Base-by-base conservation (phyloP, 257 asterid species). In the Salvia splendens region DNA sequence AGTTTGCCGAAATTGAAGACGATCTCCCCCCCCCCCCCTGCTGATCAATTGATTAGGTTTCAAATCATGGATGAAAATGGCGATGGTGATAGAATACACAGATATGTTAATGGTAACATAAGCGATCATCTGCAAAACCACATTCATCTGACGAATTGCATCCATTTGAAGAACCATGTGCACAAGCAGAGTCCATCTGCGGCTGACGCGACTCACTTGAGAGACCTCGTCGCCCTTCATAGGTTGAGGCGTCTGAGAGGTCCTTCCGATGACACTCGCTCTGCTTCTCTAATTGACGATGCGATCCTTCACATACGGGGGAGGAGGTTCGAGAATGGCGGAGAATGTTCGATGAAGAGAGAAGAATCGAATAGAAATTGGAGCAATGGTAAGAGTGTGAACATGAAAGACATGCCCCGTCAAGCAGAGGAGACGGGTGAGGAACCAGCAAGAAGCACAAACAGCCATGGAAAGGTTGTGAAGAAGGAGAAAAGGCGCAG, bases 121-220 rank as follows among this genome's bases (percentile, higher is more conserved):
- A 80, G 81, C 53, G 96, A 88, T 62, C 97, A 93, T 75, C 81
- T 93, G 5, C 89, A 91, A 20, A 91, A 83, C 67, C 97, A 94
- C 79, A 83, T 91, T 70, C 97, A 94, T 79, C 72, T 94, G 74
- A 94, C 99, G 5, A 94, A 93, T 64, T 93, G 99, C 81, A 91
- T 94, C 77, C 99, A 94, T 79, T 76, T 91, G 83, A 94, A 92
- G 88, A 89, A 92, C 81, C 96, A 88, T 71, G 83, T 89, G 87
- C 96, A 86, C 59, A 93, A 88, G 82, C 93, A 94, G 32, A 85
- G 93, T 71, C 96, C 97, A 3, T 80, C 82, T 8, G 47, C 86
- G 69, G 74, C 78, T 35, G 89, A 88, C 65, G 74, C 83, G 77
- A 75, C 84, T 42, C 92, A 90, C 52, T 81, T 84, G 88, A 84